Base-by-base conservation (phyloP, 371 early-diverging fungal species). In the Apophysomyces trapeziformis region DNA sequence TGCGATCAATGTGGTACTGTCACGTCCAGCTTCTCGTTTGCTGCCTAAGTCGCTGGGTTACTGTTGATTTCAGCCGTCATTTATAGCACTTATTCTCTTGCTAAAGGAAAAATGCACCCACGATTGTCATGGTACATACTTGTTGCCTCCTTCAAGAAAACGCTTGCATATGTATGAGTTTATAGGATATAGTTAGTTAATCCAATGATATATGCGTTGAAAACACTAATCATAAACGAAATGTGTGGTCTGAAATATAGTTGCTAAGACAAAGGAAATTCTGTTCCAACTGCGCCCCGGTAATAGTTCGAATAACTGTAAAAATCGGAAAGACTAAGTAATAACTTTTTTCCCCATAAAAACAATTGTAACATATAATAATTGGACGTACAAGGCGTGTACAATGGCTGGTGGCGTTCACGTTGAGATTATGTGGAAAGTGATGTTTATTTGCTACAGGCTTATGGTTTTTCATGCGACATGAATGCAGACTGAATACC, bases 31-130 rank as follows among this genome's bases (percentile, higher is more conserved):
- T 80, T 85, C 60, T 84, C 85, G 60, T 70, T 79, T 6, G 92
- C 88, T 9, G 76, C 84, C 38, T 79, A 84, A 14, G 50, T 84
- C 2, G 77, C 89, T 7, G 87, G 88, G 58, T 60, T 89, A 41
- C 60, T 84, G 37, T 73, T 92, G 7, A 68, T 90, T 67, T 75
- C 86, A 21, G 66, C 79, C 64, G 80, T 87, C 60, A 66, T 87
- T 16, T 87, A 90, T 62, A 81, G 80, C 61, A 90, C 91, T 16
- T 91, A 88, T 57, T 77, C 87, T 66, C 86, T 90, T 61, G 89
- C 90, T 4, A 82, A 82, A 21, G 63, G 72, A 16, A 67, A 77
- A 6, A 91, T 92, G 90, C 85, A 89, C 60, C 87, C 85, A 36
- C 89, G 89, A 87, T 80, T 92, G 13, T 41, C 41, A 41, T 41